Evolutionary conservation across 345 rosid genomes (phyloP).

Genomic region (Heritiera fomes): DNA sequence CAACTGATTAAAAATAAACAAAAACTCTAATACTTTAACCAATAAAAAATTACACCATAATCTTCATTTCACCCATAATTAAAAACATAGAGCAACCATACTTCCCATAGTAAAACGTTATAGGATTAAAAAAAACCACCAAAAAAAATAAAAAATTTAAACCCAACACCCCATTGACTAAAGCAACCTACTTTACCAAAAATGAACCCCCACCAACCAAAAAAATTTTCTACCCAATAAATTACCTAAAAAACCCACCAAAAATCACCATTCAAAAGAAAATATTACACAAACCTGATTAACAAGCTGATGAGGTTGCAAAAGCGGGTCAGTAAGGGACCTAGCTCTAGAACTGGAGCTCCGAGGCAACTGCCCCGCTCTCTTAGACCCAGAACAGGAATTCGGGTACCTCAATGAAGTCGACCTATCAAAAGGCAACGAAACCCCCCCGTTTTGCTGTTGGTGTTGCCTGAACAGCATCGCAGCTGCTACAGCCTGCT

Average conservation of each 20-base stretch:
- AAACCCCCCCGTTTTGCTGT: slow-evolving; percentile 46
- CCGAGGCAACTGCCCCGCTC: slow-evolving; percentile 63
- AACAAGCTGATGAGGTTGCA: slow-evolving; percentile 88
- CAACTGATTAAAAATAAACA: neutral
- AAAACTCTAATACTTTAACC: neutral
- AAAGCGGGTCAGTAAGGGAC: slow-evolving; percentile 82
- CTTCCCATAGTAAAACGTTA: neutral
- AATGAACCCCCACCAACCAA: neutral
- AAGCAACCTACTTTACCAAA: neutral
- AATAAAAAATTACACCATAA: neutral
- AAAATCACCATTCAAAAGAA: neutral
- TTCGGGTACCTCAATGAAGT: slow-evolving; percentile 65
- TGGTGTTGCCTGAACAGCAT: slow-evolving; percentile 63
- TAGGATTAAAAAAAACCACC: neutral
- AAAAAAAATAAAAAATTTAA: neutral
- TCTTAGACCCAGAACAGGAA: slow-evolving; percentile 49
- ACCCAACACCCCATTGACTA: neutral
- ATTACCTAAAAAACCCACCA: neutral
- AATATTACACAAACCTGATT: slow-evolving; percentile 54
- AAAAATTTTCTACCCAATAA: neutral
- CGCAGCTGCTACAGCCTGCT: slow-evolving; percentile 83
- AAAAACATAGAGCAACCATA: neutral
- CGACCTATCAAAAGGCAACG: slow-evolving; percentile 76
- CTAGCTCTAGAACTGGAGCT: slow-evolving; percentile 89
- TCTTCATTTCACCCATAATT: neutral